Evolutionary conservation across 192 early-diverging fungal genomes (phyloP).

Genomic region (Coemansia sp.): DNA sequence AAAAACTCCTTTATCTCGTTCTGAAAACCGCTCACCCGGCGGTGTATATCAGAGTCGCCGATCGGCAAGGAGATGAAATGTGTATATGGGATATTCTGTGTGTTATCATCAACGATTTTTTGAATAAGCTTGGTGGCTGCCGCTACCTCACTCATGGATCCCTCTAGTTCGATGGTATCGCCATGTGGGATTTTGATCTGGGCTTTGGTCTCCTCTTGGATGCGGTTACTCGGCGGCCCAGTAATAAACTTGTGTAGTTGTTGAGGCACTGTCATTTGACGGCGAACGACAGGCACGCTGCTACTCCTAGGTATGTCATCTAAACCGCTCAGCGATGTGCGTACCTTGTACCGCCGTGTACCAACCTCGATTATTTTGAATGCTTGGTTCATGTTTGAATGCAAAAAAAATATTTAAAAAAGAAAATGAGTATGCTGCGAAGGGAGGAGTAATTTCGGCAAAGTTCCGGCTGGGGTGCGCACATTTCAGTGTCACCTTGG

Average conservation of each 20-base stretch:
- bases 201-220: slow-evolving; percentile 16
- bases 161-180: slow-evolving; percentile 29
- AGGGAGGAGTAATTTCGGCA: not conserved
- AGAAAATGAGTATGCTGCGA: not conserved
- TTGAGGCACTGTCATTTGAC: slow-evolving; percentile 10
- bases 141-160: slow-evolving; percentile 12
- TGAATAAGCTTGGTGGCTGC: slow-evolving; percentile 22
- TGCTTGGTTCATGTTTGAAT: not conserved
- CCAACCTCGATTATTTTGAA: slow-evolving; percentile 21
- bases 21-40: slow-evolving; percentile 30
- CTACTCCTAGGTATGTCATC: not conserved
- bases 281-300: not conserved
- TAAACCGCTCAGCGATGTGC: slow-evolving; percentile 5
- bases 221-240: slow-evolving; percentile 7
- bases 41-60: slow-evolving; percentile 23
- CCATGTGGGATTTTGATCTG: slow-evolving; percentile 31
- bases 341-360: slow-evolving; percentile 23
- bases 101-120: slow-evolving; percentile 17
- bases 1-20: not conserved
- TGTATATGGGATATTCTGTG: slow-evolving; percentile 32
- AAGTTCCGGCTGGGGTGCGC: not conserved
- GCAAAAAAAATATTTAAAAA: not conserved
- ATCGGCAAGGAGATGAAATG: slow-evolving; percentile 49
- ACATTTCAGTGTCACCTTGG: not conserved
- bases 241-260: slow-evolving; percentile 30